Evolutionary conservation across 768 basidiomycete species (phyloP).

Genomic region (Amanita pseudoporphyria): DNA sequence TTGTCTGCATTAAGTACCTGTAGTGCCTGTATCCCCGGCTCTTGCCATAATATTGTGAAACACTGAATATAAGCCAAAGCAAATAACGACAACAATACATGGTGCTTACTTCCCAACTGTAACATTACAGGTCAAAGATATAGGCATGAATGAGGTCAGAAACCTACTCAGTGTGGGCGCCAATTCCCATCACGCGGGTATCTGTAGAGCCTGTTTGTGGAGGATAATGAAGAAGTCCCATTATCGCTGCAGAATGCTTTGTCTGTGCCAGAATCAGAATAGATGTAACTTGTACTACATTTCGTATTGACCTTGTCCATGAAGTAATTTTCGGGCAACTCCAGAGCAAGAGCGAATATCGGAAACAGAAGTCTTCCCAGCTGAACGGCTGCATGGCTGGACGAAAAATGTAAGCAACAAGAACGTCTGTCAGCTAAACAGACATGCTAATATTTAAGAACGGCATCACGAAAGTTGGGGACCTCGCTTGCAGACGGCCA

Average conservation of each 20-base stretch:
- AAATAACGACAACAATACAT: background rate
- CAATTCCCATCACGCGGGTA: conserved; percentile 70
- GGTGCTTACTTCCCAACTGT: conserved; percentile 33
- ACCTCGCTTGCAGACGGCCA: conserved; percentile 59
- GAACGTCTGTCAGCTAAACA: background rate
- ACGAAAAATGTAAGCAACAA: background rate
- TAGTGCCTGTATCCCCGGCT: conserved; percentile 61
- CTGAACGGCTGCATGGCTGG: conserved; percentile 25
- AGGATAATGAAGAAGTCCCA: conserved; percentile 76
- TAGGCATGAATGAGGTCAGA: background rate
- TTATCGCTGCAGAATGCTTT: conserved; percentile 67
- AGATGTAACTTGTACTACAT: background rate
- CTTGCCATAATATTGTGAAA: conserved; percentile 84
- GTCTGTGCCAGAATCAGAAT: conserved; percentile 34
- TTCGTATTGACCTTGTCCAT: conserved; percentile 54
- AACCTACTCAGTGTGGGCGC: conserved; percentile 69
- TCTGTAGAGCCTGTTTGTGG: conserved; percentile 53
- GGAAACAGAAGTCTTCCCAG: conserved; percentile 68
- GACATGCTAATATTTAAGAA: conserved; percentile 59
- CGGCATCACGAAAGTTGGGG: conserved; percentile 48
- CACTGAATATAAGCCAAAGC: conserved; percentile 33
- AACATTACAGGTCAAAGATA: background rate
- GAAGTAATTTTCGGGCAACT: conserved; percentile 68
- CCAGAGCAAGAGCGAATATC: conserved; percentile 74
- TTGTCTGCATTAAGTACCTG: conserved; percentile 74